phyloP scores from a whole-genome alignment of 176 grass and related monocot species.

The Oryza longistaminata region DNA sequence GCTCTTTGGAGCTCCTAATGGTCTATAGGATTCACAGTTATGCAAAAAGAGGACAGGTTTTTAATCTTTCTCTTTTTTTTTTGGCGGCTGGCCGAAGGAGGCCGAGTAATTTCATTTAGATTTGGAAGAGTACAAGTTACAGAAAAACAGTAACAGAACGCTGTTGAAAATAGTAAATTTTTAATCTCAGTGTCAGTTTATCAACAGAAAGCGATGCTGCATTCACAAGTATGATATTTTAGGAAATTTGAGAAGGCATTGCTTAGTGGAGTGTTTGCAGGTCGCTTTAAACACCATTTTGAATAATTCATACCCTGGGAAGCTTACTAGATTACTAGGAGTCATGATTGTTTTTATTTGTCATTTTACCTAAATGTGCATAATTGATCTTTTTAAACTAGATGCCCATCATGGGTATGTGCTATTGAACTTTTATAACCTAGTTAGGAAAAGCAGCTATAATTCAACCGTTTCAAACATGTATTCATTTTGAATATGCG shows the following conservation, averaged over 20 bases:
- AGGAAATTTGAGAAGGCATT: conserved; percentile 2
- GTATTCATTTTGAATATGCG: not conserved
- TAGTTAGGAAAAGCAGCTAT: not conserved
- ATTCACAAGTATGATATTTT: not conserved
- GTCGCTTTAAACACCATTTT: conserved; percentile 15
- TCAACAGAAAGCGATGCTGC: not conserved
- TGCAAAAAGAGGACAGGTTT: not conserved
- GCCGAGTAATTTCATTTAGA: too few relatives aligned
- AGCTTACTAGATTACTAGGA: too few relatives aligned
- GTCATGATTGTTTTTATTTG: not conserved
- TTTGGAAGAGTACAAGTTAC: too few relatives aligned
- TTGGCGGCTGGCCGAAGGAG: too few relatives aligned
- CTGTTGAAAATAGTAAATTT: not conserved
- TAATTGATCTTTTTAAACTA: not conserved
- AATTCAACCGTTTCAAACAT: not conserved
- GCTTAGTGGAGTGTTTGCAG: not conserved
- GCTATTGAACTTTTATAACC: not conserved
- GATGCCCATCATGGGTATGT: not conserved
- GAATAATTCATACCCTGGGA: not conserved
- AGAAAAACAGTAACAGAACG: too few relatives aligned
- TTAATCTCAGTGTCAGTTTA: not conserved
- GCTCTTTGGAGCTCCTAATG: not conserved
- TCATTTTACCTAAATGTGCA: not conserved
- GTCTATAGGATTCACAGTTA: not conserved
- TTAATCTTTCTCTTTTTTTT: too few relatives aligned